Conservation (phyloP, 441 rosid species). For the Breynia disticha region DNA sequence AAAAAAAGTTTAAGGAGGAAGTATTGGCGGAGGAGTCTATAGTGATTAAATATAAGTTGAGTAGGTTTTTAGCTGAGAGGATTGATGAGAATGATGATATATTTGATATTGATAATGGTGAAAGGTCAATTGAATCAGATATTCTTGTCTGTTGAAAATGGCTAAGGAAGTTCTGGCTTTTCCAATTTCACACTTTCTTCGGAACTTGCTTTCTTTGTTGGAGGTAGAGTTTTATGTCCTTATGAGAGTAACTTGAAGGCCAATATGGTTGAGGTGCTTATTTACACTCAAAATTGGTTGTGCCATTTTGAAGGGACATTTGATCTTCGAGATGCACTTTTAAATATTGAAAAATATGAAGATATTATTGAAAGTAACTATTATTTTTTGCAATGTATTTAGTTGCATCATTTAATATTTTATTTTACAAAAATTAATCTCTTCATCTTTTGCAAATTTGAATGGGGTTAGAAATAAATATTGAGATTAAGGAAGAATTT, state of each 20-base stretch:
- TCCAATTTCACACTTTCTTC: slow-evolving; percentile 8
- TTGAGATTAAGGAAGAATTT: no score
- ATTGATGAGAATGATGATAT: neutral
- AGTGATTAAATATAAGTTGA: neutral
- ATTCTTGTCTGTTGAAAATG: neutral
- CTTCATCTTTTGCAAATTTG: no score
- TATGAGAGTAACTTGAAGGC: neutral
- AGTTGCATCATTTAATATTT: no score
- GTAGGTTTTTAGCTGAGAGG: neutral
- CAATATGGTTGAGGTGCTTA: neutral
- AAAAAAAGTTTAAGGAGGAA: neutral
- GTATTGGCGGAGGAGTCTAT: neutral
- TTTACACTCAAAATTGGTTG: neutral
- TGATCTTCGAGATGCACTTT: no score
- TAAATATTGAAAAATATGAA: no score
- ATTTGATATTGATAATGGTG: slow-evolving; percentile 10
- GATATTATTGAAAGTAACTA: no score
- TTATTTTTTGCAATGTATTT: no score
- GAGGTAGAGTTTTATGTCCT: neutral
- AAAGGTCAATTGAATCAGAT: neutral
- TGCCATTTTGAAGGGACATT: no score
- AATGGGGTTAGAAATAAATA: no score
- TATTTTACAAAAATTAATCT: no score
- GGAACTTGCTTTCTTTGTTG: neutral
- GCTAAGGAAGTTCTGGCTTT: slow-evolving; percentile 10